A percentile compares a stretch with the other conserved stretches of the same genome.
These are phyloP conservation scores for Tetrahymena malaccensis DNA, from an alignment of 73 alveolate species.

Conservation along the genomic window DNA sequence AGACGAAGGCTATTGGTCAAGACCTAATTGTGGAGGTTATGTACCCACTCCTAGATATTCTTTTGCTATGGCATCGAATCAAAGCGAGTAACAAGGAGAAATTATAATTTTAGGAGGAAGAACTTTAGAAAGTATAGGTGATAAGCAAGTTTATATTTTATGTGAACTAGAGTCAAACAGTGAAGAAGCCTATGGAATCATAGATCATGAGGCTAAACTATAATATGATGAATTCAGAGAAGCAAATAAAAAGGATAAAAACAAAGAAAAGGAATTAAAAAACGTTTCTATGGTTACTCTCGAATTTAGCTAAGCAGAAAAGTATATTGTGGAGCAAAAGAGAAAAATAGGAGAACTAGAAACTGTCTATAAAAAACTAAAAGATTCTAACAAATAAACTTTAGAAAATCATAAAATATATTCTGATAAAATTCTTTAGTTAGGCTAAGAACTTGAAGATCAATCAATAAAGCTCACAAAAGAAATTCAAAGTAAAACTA, in stretches of 20 bases:
- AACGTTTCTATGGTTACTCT: slow-evolving; percentile 27
- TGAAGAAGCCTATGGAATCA: slow-evolving; percentile 31
- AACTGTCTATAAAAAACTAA: slow-evolving; percentile 6
- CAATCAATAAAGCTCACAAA: neutral
- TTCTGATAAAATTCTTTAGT: neutral
- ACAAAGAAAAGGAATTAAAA: slow-evolving; percentile 15
- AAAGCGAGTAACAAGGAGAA: slow-evolving; percentile 28
- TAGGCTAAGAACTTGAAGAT: neutral
- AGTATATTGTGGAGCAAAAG: slow-evolving; percentile 25
- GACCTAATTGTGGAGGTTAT: slow-evolving; percentile 34
- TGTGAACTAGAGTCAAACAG: slow-evolving; percentile 29
- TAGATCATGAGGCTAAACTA: slow-evolving; percentile 11
- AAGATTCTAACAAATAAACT: neutral
- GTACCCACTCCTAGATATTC: slow-evolving; percentile 32
- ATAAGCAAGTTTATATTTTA: slow-evolving; percentile 8
- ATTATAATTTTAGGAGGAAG: slow-evolving; percentile 30
- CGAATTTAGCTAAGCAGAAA: slow-evolving; percentile 36
- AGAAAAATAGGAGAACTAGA: slow-evolving; percentile 33
- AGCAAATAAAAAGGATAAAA: neutral
- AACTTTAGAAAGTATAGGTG: slow-evolving; percentile 13
- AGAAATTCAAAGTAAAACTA: slow-evolving; percentile 4
- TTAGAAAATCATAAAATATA: slow-evolving; percentile 10
- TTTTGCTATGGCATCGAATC: slow-evolving; percentile 27
- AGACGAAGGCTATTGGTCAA: slow-evolving; percentile 36
- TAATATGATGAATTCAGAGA: slow-evolving; percentile 31